These are phyloP conservation scores for Phytopythium chamaehyphon DNA, from an alignment of 352 stramenopile genomes.

Conservation along the genomic window DNA sequence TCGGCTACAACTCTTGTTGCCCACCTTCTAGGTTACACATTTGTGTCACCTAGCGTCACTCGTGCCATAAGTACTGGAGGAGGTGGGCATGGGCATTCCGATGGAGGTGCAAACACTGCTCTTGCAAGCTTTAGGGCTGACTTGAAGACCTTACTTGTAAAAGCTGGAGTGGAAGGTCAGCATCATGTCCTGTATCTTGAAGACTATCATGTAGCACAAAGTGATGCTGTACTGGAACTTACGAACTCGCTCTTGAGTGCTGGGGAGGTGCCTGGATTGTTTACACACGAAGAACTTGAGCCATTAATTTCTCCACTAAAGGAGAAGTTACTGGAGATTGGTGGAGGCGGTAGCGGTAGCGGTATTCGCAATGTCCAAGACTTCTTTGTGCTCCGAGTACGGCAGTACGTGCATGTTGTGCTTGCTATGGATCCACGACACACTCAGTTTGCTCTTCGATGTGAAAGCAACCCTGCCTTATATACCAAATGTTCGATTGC, in stretches of 20 bases:
- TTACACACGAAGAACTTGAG: slow-evolving; percentile 93
- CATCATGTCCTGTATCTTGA: slow-evolving; percentile 91
- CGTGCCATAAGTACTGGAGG: slow-evolving; percentile 11
- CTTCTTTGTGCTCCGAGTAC: slow-evolving; percentile 90
- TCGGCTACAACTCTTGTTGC: slow-evolving; percentile 81
- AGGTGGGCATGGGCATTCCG: not conserved
- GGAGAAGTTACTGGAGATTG: slow-evolving; percentile 87
- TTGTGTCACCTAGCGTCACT: slow-evolving; percentile 80
- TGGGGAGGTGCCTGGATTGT: slow-evolving; percentile 91
- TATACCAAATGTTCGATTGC: slow-evolving; percentile 90
- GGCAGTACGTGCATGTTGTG: slow-evolving; percentile 88
- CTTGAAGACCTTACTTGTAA: slow-evolving; percentile 88
- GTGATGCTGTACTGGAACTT: slow-evolving; percentile 88
- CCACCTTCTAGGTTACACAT: slow-evolving; percentile 88
- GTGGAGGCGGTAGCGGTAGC: slow-evolving; percentile 25
- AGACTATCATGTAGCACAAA: slow-evolving; percentile 89
- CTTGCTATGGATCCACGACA: slow-evolving; percentile 71
- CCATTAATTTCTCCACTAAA: slow-evolving; percentile 87
- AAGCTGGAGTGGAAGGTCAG: slow-evolving; percentile 76
- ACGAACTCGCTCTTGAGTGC: slow-evolving; percentile 91
- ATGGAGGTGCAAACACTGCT: not conserved
- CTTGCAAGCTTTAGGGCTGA: slow-evolving; percentile 75
- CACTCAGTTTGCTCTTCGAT: slow-evolving; percentile 79
- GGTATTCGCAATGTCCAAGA: slow-evolving; percentile 88
- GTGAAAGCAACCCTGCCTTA: slow-evolving; percentile 92